Percentiles rank a stretch among this genome's conserved stretches.
Conservation (phyloP, 2,329 filamentous ascomycete species). For the Grosmannia serpens region DNA sequence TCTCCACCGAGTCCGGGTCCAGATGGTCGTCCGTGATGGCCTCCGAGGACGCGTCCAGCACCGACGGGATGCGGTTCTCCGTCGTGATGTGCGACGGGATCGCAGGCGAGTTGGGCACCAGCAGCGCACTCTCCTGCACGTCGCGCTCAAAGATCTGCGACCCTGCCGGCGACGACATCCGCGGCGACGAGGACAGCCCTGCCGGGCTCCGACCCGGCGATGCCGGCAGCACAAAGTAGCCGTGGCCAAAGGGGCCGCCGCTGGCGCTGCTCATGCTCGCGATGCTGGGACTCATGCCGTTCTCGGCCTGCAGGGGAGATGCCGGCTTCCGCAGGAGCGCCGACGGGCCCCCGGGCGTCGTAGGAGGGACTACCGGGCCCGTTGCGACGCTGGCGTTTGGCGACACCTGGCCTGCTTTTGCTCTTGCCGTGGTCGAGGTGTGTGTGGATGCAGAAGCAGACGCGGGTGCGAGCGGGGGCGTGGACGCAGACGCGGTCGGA, state of each 20-base stretch:
- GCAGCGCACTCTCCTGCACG: slow-evolving; percentile 59
- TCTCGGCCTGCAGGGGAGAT: slow-evolving; percentile 22
- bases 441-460: slow-evolving; percentile 3
- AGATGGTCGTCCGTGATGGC: slow-evolving; percentile 81
- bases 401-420: not conserved
- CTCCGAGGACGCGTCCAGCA: slow-evolving; percentile 80
- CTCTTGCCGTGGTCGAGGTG: not conserved
- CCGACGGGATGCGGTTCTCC: slow-evolving; percentile 86
- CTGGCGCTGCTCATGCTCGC: slow-evolving; percentile 14
- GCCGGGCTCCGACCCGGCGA: slow-evolving; percentile 49
- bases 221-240: slow-evolving; percentile 34
- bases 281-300: slow-evolving; percentile 29
- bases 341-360: slow-evolving; percentile 3
- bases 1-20: slow-evolving; percentile 83
- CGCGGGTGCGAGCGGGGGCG: slow-evolving; percentile 16
- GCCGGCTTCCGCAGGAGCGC: slow-evolving; percentile 22
- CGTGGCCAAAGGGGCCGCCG: slow-evolving; percentile 17
- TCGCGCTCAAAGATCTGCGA: slow-evolving; percentile 88
- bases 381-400: slow-evolving; percentile 19
- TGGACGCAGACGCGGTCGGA: not conserved
- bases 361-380: not conserved
- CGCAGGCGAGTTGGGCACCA: slow-evolving; percentile 65
- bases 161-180: slow-evolving; percentile 64
- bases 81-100: slow-evolving; percentile 90
- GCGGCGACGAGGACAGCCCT: slow-evolving; percentile 55